Evolutionary conservation across 257 asterid genomes (phyloP).

Genomic region (Primulina huaijiensis): DNA sequence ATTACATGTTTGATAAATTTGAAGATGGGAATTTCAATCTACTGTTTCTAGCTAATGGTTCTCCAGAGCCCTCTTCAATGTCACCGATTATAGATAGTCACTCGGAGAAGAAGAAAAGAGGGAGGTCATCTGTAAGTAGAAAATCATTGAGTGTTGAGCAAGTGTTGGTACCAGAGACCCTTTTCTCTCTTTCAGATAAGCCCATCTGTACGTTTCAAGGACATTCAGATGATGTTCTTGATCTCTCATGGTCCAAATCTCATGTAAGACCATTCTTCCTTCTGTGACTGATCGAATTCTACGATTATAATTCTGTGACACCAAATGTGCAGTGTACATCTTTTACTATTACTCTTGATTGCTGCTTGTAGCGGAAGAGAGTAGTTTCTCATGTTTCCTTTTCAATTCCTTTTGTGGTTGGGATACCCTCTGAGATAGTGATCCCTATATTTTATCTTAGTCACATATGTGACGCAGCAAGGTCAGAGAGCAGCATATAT

Average conservation of each 20-base stretch:
- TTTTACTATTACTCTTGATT: conserved; percentile 1
- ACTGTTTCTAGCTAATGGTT: conserved; percentile 66
- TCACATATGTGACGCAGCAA: not conserved
- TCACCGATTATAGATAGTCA: conserved; percentile 78
- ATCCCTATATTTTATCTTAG: not conserved
- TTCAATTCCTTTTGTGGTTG: not conserved
- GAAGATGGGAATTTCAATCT: conserved; percentile 84
- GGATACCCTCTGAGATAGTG: not conserved
- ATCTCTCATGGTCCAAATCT: conserved; percentile 98
- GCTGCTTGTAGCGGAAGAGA: conserved; percentile 11
- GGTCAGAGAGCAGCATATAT: not conserved
- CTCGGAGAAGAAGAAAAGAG: conserved; percentile 74
- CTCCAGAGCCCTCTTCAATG: conserved; percentile 67
- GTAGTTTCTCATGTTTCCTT: not conserved
- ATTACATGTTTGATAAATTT: conserved; percentile 59
- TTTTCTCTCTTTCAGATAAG: conserved; percentile 76
- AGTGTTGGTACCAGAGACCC: conserved; percentile 78
- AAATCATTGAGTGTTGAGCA: conserved; percentile 78
- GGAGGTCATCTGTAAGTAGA: conserved; percentile 78
- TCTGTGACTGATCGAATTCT: not conserved
- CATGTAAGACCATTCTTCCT: conserved; percentile 54
- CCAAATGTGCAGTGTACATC: not conserved
- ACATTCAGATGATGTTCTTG: conserved; percentile 81
- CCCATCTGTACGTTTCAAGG: conserved; percentile 84
- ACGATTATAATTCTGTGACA: not conserved